Evolutionary conservation across 352 stramenopile genomes (phyloP), one percentile per base, ranked within the genome.

Genomic region (Pythium insidiosum): DNA sequence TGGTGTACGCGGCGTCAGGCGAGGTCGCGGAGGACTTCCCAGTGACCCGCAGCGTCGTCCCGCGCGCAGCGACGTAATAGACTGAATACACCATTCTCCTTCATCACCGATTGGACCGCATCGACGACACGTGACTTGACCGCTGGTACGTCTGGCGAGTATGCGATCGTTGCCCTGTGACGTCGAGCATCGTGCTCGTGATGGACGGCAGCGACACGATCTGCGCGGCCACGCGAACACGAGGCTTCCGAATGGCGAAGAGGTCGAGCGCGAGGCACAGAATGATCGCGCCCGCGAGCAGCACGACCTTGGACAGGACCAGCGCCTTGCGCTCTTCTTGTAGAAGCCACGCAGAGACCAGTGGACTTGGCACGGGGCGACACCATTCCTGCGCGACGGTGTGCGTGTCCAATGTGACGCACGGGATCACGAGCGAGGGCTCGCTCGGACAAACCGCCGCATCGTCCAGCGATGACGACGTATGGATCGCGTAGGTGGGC

Each of bases 1-100:
- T 85, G 70, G 62, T 90, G 30, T 90, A 83, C 44, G 61, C 75
- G 2, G 74, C 70, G 6, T 88, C 74, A 2, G 48, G 61, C 11
- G 78, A 90, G 41, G 66, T 68, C 2, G 24, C 12, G 1, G 57
- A 84, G 16, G 44, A 77, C 41, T 88, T 76, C 25, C 45, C 61
- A 0, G 58, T 69, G 26, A 87, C 72, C 1, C 47, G 66, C 1
- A 84, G 68, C 44, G 59, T 88, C 15, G 23, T 84, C 5, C 39
- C 36, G 19, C 11, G n/a, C 1, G 19, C 54, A 35, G 11, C 16
- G 4, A 7, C 15, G 22, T 47, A 11, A 10, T 12, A n/a, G n/a
- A n/a, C n/a, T n/a, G n/a, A n/a, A n/a, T 25, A 33, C 20, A 39
- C 18, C 13, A 12, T 43, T n/a, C n/a, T n/a, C n/a, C n/a, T n/a